Conservation (phyloP, 768 basidiomycete genomes). For the Sistotremastrum niveocremeum region DNA sequence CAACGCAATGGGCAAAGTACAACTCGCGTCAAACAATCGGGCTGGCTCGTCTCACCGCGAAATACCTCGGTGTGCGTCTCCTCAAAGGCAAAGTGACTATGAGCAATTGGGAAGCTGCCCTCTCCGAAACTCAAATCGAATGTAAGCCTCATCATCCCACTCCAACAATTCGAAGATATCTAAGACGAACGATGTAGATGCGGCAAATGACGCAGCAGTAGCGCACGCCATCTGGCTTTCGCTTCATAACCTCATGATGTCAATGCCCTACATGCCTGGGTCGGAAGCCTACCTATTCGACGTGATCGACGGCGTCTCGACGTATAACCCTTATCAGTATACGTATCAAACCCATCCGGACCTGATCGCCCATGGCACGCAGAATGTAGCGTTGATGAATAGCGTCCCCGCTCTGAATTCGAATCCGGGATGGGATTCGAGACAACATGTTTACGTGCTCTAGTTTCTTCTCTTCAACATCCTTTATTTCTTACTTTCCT, state of each 20-base stretch:
- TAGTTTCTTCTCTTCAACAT: too few relatives aligned
- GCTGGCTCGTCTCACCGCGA: conserved; percentile 49
- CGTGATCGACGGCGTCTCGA: conserved; percentile 24
- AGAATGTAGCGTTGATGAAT: too few relatives aligned
- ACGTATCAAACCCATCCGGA: too few relatives aligned
- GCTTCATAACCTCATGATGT: conserved; percentile 29
- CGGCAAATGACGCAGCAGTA: conserved; percentile 58
- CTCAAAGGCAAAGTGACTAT: conserved; percentile 45
- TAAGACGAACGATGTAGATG: conserved; percentile 31
- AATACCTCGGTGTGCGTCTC: conserved; percentile 39
- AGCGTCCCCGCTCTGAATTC: too few relatives aligned
- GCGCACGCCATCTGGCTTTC: conserved; percentile 39
- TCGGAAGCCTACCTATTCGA: conserved; percentile 45
- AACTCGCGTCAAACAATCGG: conserved; percentile 32
- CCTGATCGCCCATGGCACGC: too few relatives aligned
- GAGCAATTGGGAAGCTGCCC: conserved; percentile 54
- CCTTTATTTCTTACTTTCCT: too few relatives aligned
- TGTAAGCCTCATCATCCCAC: conserved; percentile 32
- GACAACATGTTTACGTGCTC: too few relatives aligned
- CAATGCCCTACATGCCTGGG: conserved; percentile 21
- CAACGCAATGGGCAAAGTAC: conserved; percentile 58
- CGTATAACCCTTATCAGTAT: too few relatives aligned
- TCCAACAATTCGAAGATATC: neutral
- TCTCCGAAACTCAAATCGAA: conserved; percentile 35
- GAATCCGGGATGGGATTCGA: too few relatives aligned